phyloP scores from a whole-genome alignment of 75 land plant genomes.

The Picea glauca region DNA sequence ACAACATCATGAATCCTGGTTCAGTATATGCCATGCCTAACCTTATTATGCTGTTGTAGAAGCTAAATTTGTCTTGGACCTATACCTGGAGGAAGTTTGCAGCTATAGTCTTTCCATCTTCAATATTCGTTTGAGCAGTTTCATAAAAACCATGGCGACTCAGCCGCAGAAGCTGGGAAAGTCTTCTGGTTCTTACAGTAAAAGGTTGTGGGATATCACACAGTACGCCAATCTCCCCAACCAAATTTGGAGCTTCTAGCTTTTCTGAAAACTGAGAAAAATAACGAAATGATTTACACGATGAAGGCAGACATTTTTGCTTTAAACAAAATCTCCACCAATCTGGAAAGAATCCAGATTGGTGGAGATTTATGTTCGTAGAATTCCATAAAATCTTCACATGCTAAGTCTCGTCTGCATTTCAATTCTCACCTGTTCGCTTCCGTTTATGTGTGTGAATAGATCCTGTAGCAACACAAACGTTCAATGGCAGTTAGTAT shows the following conservation, averaged over 20 bases:
- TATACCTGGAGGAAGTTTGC: conserved; percentile 54
- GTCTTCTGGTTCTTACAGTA: conserved; percentile 47
- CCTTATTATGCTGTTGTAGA: conserved; percentile 9
- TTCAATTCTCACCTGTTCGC: conserved; percentile 6
- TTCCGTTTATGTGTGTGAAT: conserved; percentile 12
- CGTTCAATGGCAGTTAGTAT: background rate
- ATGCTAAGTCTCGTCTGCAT: background rate
- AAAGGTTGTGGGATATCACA: conserved; percentile 69
- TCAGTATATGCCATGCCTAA: background rate
- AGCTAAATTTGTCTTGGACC: background rate
- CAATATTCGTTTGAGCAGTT: conserved; percentile 33
- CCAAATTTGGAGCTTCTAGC: conserved; percentile 36
- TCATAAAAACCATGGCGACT: conserved; percentile 49
- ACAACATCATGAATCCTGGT: background rate
- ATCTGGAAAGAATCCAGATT: too few relatives aligned
- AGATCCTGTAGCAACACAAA: conserved; percentile 14
- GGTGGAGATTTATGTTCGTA: too few relatives aligned
- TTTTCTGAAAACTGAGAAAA: conserved; percentile 27
- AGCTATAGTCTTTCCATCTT: conserved; percentile 44
- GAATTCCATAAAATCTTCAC: conserved; percentile 10
- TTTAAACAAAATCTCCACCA: conserved; percentile 24
- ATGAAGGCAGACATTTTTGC: background rate
- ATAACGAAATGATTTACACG: background rate
- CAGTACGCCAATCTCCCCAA: conserved; percentile 64
- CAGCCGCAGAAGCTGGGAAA: conserved; percentile 51